A percentile compares a stretch with the other conserved stretches of the same genome.
These are phyloP conservation scores for Xylaria venustula DNA, from an alignment of 495 filamentous ascomycete species.

Conservation along the genomic window DNA sequence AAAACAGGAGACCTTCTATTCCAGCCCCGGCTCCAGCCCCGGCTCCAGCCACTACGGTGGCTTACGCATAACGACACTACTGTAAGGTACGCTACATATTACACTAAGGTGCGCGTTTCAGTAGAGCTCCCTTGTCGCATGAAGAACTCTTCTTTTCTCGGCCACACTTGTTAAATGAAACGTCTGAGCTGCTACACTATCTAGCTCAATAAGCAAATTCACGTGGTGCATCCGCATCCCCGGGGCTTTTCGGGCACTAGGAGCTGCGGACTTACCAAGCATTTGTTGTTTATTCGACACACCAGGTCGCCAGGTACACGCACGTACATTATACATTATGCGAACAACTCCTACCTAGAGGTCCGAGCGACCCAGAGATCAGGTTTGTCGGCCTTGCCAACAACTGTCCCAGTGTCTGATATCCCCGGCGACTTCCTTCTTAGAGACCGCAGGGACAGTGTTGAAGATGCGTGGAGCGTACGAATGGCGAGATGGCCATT, in stretches of 20 bases:
- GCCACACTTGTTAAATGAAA: slow-evolving; percentile 3
- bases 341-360: neutral
- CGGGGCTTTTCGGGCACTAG: slow-evolving; percentile 4
- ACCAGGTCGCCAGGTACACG: neutral
- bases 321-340: slow-evolving; percentile 4
- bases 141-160: neutral
- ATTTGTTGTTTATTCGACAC: neutral
- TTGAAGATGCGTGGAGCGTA: too few relatives aligned
- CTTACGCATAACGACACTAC: too few relatives aligned
- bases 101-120: slow-evolving; percentile 5
- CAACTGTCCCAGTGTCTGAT: too few relatives aligned
- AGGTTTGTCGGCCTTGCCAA: too few relatives aligned
- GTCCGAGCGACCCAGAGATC: slow-evolving; percentile 5
- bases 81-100: too few relatives aligned
- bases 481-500: too few relatives aligned
- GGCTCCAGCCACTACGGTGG: too few relatives aligned
- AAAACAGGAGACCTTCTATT: neutral
- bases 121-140: neutral
- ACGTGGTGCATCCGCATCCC: neutral
- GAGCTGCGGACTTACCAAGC: slow-evolving; percentile 5
- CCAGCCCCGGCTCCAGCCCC: neutral
- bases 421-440: too few relatives aligned
- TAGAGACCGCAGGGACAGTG: too few relatives aligned
- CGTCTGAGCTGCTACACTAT: slow-evolving; percentile 2
- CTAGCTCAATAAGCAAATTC: neutral